A percentile compares a stretch with the other conserved stretches of the same genome.
Evolutionary conservation across 805 yeast genomes (phyloP).

Genomic region (Candida ascalaphidarum): DNA sequence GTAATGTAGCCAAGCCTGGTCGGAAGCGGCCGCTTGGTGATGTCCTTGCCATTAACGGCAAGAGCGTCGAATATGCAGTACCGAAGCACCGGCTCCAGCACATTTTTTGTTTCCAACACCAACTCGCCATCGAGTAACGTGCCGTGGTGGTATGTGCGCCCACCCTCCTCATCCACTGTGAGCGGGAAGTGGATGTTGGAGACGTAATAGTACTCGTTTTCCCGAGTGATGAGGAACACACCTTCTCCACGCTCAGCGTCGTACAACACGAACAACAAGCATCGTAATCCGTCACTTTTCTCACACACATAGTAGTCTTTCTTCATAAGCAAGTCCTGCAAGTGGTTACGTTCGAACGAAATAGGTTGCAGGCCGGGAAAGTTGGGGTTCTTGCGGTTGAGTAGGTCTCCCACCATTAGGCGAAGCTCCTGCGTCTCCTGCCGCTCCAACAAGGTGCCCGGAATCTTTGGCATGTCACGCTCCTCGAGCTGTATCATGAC

Average conservation of each 20-base stretch:
- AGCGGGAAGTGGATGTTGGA: slow-evolving; percentile 81
- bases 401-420: slow-evolving; percentile 58
- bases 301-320: slow-evolving; percentile 93
- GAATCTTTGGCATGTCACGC: slow-evolving; percentile 71
- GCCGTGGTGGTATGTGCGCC: slow-evolving; percentile 67
- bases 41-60: slow-evolving; percentile 66
- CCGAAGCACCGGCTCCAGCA: slow-evolving; percentile 41
- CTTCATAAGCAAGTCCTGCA: slow-evolving; percentile 48
- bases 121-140: slow-evolving; percentile 92
- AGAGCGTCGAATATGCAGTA: slow-evolving; percentile 89
- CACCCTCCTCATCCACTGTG: slow-evolving; percentile 31
- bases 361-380: slow-evolving; percentile 97
- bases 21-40: slow-evolving; percentile 64
- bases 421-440: slow-evolving; percentile 62
- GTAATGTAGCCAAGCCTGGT: slow-evolving; percentile 84
- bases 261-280: slow-evolving; percentile 59
- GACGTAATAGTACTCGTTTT: slow-evolving; percentile 75
- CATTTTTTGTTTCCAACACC: slow-evolving; percentile 65
- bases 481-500: slow-evolving; percentile 31
- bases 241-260: slow-evolving; percentile 79
- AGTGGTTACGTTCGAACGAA: slow-evolving; percentile 72
- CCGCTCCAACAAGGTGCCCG: slow-evolving; percentile 74
- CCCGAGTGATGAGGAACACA: slow-evolving; percentile 81
- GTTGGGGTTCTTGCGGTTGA: slow-evolving; percentile 40
- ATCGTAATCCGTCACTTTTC: slow-evolving; percentile 88